Percentiles rank a stretch among this genome's conserved stretches.
These are phyloP conservation scores for Euphorbia pulcherrima DNA, from an alignment of 345 rosid species.

Conservation along the genomic window DNA sequence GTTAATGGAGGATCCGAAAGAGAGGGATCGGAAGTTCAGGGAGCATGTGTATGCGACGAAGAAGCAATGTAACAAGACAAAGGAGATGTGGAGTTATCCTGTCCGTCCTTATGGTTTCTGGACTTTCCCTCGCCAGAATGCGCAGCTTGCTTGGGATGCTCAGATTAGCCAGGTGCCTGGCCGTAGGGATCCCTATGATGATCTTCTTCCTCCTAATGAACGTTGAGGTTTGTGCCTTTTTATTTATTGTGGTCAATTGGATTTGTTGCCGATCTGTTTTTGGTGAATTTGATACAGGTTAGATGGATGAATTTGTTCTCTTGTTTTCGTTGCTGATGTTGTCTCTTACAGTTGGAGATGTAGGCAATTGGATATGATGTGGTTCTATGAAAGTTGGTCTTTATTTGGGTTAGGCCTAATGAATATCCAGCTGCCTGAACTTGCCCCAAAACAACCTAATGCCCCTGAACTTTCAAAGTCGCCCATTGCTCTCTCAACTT, in stretches of 20 bases:
- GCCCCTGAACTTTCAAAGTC: too few species aligned
- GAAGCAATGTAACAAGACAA: constrained; percentile 77
- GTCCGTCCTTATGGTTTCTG: constrained; percentile 95
- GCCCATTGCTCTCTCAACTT: too few species aligned
- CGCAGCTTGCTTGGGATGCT: constrained; percentile 90
- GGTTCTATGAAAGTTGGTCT: background rate
- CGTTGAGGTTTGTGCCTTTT: constrained; percentile 20
- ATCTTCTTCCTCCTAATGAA: constrained; percentile 49
- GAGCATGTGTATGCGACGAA: constrained; percentile 64
- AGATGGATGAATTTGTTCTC: background rate
- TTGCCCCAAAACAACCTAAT: too few species aligned
- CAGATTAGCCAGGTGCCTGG: constrained; percentile 96
- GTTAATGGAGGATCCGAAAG: constrained; percentile 93
- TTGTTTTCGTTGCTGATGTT: background rate
- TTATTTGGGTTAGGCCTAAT: background rate
- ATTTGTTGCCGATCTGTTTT: background rate
- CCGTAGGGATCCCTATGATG: constrained; percentile 93
- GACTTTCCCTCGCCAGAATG: constrained; percentile 92
- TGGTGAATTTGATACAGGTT: background rate
- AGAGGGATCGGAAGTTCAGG: constrained; percentile 76
- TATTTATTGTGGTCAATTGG: background rate
- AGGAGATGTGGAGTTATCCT: constrained; percentile 97
- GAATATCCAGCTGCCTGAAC: too few species aligned
- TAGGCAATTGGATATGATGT: background rate
- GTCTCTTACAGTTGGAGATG: background rate